Evolutionary conservation across 1,284 basidiomycete species (phyloP).

Genomic region (Ustilago shanxiensis): DNA sequence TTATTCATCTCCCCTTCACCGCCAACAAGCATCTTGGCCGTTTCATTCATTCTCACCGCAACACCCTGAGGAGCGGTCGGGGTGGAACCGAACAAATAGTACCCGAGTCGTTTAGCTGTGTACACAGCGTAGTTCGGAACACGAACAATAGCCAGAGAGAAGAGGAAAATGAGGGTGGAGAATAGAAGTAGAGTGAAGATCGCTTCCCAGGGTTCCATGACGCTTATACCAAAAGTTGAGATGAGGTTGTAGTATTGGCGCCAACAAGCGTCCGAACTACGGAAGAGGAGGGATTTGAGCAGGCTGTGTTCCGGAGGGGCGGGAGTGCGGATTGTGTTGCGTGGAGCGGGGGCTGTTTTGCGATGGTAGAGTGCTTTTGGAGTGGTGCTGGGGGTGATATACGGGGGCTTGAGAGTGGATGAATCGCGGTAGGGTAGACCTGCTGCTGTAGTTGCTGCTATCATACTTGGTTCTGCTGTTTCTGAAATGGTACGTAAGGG

Average conservation of each 20-base stretch:
- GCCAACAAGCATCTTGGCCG: background rate
- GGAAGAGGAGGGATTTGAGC: background rate
- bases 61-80: too few relatives aligned
- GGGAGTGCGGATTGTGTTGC: background rate
- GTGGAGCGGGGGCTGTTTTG: background rate
- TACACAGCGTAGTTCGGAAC: background rate
- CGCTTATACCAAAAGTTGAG: conserved; percentile 11
- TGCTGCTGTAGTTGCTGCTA: conserved; percentile 5
- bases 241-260: conserved; percentile 1
- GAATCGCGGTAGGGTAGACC: background rate
- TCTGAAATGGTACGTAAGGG: background rate
- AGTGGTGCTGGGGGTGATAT: background rate
- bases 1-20: background rate
- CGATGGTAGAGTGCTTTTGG: background rate
- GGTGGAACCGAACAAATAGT: conserved; percentile 7
- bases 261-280: conserved; percentile 10
- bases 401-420: background rate
- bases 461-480: background rate
- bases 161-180: background rate
- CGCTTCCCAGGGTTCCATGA: conserved; percentile 34
- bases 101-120: background rate
- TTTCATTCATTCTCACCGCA: background rate
- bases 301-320: background rate
- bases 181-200: conserved; percentile 14
- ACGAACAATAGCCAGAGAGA: background rate